phyloP scores from a whole-genome alignment of 805 yeast genomes.

The Barnettozyma sp. region DNA sequence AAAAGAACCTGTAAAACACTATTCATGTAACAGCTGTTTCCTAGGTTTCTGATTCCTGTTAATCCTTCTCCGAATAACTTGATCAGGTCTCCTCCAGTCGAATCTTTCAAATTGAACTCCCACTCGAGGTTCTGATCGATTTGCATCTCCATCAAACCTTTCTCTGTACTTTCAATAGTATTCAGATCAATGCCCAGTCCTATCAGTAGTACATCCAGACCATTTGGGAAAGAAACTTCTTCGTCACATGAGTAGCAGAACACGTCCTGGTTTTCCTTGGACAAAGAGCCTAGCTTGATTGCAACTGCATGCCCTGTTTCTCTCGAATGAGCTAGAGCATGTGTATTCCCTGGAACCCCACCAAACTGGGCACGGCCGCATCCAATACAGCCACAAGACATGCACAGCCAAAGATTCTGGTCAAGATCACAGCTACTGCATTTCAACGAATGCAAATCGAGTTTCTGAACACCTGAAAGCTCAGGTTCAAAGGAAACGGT shows the following conservation, averaged over 20 bases:
- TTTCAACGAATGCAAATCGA: slow-evolving; percentile 29
- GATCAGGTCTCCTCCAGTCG: slow-evolving; percentile 54
- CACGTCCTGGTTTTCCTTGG: slow-evolving; percentile 73
- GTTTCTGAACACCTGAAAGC: slow-evolving; percentile 26
- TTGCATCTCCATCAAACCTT: slow-evolving; percentile 80
- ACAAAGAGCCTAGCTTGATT: slow-evolving; percentile 83
- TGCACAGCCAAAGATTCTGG: slow-evolving; percentile 88
- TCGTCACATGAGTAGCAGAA: slow-evolving; percentile 88
- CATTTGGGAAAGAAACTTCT: slow-evolving; percentile 69
- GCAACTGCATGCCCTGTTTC: slow-evolving; percentile 67
- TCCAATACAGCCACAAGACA: slow-evolving; percentile 84
- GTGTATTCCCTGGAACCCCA: slow-evolving; percentile 89
- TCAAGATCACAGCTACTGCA: slow-evolving; percentile 57
- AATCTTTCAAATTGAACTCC: slow-evolving; percentile 80
- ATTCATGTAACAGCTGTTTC: slow-evolving; percentile 88
- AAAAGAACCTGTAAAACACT: slow-evolving; percentile 73
- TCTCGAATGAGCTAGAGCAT: slow-evolving; percentile 72
- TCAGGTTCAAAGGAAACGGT: slow-evolving; percentile 49
- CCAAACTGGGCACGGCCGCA: slow-evolving; percentile 96
- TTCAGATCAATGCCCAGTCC: slow-evolving; percentile 59
- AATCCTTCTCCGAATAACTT: slow-evolving; percentile 71
- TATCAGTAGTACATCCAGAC: slow-evolving; percentile 28
- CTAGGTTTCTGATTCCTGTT: slow-evolving; percentile 84
- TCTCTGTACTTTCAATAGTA: slow-evolving; percentile 65
- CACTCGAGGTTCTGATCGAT: slow-evolving; percentile 89